Evolutionary conservation across 257 asterid species (phyloP).

Genomic region (Echium plantagineum): DNA sequence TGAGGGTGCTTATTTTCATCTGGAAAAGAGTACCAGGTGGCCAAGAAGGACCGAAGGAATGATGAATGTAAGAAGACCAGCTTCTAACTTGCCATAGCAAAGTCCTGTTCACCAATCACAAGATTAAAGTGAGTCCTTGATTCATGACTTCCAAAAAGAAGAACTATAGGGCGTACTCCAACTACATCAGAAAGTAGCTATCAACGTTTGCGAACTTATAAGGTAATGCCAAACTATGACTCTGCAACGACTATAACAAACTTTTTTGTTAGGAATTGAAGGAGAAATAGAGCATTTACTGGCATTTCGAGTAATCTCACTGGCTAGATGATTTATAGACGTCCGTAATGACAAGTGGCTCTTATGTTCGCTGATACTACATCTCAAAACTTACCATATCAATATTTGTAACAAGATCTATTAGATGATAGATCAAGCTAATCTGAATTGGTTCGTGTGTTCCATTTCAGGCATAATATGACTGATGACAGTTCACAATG

Average conservation of each 20-base stretch:
- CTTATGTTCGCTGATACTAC: background rate
- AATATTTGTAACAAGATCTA: background rate
- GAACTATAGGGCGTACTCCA: background rate
- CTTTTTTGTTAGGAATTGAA: background rate
- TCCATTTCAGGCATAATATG: background rate
- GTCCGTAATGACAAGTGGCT: too few relatives aligned
- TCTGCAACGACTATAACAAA: background rate
- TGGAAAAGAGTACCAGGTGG: slow-evolving; percentile 46
- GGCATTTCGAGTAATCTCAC: too few relatives aligned
- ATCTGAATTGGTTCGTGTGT: background rate
- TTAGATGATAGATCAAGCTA: background rate
- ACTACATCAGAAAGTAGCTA: background rate
- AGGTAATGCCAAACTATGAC: too few relatives aligned
- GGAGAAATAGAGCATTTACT: too few relatives aligned
- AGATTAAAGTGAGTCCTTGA: background rate
- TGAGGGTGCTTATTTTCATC: background rate
- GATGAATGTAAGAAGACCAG: slow-evolving; percentile 64
- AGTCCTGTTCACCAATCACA: slow-evolving; percentile 31
- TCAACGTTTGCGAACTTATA: too few relatives aligned
- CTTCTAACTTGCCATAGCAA: slow-evolving; percentile 89
- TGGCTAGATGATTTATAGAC: too few relatives aligned
- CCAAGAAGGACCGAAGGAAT: slow-evolving; percentile 76
- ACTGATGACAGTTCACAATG: background rate
- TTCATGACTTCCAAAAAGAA: too few relatives aligned
- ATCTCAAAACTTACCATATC: background rate